These are phyloP conservation scores for Medicago truncatula DNA, from an alignment of 306 rosid species.

Conservation along the genomic window MtrunA17r5.0-ANR NC_053045.1:45475501-45476000, in stretches of 20 bases:
- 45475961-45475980: conserved; percentile 21
- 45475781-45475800: conserved; percentile 98
- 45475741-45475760: conserved; percentile 98
- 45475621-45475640: conserved; percentile 18
- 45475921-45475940: background rate
- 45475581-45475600: background rate
- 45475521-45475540: conserved; percentile 84
- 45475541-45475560: conserved; percentile 2
- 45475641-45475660: conserved; percentile 69
- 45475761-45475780: conserved; percentile 94
- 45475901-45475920: conserved; percentile 1
- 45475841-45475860: background rate
- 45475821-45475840: background rate
- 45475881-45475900: background rate
- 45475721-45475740: conserved; percentile 85
- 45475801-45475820: conserved; percentile 27
- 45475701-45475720: conserved; percentile 65
- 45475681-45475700: conserved; percentile 68
- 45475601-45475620: background rate
- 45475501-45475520: conserved; percentile 84
- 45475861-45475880: background rate
- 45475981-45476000: background rate
- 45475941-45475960: background rate
- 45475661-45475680: conserved; percentile 95
- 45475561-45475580: background rate